Conservation (phyloP, 225 moss, liverwort and hornwort genomes). For the Takakia lepidozioides region DNA sequence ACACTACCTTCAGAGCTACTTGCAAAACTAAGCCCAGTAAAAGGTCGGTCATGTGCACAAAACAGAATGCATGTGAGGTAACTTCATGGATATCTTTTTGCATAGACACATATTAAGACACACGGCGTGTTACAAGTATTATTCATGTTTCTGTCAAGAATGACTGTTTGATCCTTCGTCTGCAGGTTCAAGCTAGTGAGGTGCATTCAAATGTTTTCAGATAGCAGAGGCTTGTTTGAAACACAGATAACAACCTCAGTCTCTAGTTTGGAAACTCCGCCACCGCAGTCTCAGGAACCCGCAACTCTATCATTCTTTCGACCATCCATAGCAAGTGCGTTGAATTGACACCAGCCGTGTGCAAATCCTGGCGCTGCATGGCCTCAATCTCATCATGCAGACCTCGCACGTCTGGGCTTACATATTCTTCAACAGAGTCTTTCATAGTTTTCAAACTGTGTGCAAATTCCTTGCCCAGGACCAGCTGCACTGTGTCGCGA, state of each 20-base stretch:
- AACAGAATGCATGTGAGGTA: background rate
- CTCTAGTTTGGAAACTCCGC: slow-evolving; percentile 69
- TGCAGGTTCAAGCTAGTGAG: background rate
- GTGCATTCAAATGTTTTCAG: no score
- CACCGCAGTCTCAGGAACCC: slow-evolving; percentile 81
- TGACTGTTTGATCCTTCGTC: no score
- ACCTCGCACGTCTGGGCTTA: slow-evolving; percentile 87
- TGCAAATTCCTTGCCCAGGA: slow-evolving; percentile 62
- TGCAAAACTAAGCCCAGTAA: slow-evolving; percentile 69
- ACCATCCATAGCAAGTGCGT: slow-evolving; percentile 78
- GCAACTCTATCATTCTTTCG: slow-evolving; percentile 80
- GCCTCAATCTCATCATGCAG: slow-evolving; percentile 87
- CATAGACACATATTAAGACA: no score
- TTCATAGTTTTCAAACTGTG: slow-evolving; percentile 69
- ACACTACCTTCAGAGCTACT: no score
- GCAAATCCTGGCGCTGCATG: slow-evolving; percentile 71
- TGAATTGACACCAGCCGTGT: slow-evolving; percentile 62
- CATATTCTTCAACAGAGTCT: slow-evolving; percentile 86
- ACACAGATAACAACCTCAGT: no score
- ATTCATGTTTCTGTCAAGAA: background rate
- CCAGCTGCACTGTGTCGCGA: slow-evolving; percentile 65
- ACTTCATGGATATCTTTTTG: background rate
- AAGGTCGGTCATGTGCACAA: slow-evolving; percentile 29
- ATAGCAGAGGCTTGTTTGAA: no score
- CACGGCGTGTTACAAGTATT: no score